These are phyloP conservation scores for Komagataella kurtzmanii DNA, from an alignment of 805 yeast species.

Conservation along the genomic window DNA sequence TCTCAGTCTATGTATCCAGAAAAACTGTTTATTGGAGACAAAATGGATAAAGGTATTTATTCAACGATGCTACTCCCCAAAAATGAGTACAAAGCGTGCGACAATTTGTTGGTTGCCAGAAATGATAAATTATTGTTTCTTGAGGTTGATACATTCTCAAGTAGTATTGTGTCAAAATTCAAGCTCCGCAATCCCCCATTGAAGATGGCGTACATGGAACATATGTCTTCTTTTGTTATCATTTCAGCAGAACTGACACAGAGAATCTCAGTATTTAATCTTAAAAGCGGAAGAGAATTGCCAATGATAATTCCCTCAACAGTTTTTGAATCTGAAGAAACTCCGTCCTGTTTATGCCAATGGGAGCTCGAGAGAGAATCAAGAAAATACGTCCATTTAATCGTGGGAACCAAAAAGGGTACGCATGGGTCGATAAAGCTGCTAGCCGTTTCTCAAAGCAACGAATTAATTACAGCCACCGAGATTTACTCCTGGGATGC, in stretches of 20 bases:
- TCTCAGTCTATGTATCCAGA: neutral
- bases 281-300: neutral
- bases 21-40: neutral
- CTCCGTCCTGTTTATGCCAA: neutral
- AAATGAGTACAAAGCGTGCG: neutral
- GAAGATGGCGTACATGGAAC: neutral
- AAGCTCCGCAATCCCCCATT: neutral
- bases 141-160: neutral
- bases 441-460: neutral
- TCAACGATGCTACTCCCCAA: neutral
- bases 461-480: neutral
- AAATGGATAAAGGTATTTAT: neutral
- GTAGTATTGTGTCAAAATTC: neutral
- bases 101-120: neutral
- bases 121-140: neutral
- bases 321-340: neutral
- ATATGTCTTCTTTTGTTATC: neutral
- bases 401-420: neutral
- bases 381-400: neutral
- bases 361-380: neutral
- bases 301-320: neutral
- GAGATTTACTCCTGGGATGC: neutral
- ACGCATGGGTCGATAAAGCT: neutral
- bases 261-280: neutral
- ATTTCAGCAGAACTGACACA: neutral